phyloP scores from a whole-genome alignment of 140 eudicot species.

The Flaveria floridana region DNA sequence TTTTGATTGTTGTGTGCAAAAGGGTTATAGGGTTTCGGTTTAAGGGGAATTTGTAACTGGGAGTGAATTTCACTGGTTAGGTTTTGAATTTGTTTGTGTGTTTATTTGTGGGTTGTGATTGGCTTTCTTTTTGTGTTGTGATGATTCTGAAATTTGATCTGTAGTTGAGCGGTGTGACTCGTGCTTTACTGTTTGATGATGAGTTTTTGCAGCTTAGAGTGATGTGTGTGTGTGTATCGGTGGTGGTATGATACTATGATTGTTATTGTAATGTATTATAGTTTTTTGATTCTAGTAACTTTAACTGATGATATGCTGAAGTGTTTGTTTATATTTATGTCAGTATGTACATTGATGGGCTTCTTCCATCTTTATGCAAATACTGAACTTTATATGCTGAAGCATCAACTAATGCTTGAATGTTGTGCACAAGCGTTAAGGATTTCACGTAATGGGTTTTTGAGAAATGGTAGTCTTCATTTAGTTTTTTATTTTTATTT shows the following conservation, averaged over 20 bases:
- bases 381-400: not conserved
- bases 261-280: not conserved
- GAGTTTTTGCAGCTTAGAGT: not conserved
- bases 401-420: not conserved
- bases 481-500: not conserved
- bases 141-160: not conserved
- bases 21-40: slow-evolving; percentile 22
- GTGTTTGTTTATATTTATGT: not conserved
- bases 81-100: not conserved
- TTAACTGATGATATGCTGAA: not conserved
- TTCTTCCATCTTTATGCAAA: not conserved
- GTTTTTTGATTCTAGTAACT: not conserved
- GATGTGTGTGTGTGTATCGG: not conserved
- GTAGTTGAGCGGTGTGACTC: not conserved
- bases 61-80: not conserved
- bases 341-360: not conserved
- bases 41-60: not conserved
- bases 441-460: not conserved
- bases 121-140: not conserved
- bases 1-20: not conserved
- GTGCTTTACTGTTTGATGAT: not conserved
- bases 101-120: not conserved
- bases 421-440: slow-evolving; percentile 14
- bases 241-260: not conserved
- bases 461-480: not conserved